Evolutionary conservation across 2,329 filamentous ascomycete species (phyloP).

Genomic region (Lecanicillium sp.): DNA sequence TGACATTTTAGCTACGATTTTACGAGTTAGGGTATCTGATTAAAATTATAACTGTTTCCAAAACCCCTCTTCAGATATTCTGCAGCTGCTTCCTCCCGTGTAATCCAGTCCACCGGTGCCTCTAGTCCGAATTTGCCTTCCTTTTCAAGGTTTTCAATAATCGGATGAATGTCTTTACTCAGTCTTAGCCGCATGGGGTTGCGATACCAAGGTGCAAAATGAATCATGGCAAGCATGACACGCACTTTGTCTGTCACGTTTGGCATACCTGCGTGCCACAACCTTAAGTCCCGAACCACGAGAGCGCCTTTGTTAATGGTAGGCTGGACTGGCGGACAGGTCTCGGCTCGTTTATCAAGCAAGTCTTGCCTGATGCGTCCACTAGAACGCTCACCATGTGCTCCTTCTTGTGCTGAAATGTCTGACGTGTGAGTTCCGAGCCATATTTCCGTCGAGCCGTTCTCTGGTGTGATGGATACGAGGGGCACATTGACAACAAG

Average conservation of each 20-base stretch:
- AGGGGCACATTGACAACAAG: constrained; percentile 46
- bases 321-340: constrained; percentile 40
- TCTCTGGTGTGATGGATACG: constrained; percentile 38
- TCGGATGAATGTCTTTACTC: constrained; percentile 36
- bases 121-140: constrained; percentile 30
- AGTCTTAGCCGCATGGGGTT: constrained; percentile 50
- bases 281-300: constrained; percentile 48
- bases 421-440: constrained; percentile 40
- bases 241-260: constrained; percentile 41
- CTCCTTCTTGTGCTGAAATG: constrained; percentile 34
- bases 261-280: constrained; percentile 58
- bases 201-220: constrained; percentile 49
- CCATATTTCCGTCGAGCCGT: constrained; percentile 53
- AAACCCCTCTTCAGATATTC: constrained; percentile 48
- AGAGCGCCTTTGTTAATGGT: constrained; percentile 44
- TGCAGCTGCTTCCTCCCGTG: constrained; percentile 29
- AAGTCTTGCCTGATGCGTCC: constrained; percentile 36
- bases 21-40: constrained; percentile 36
- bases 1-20: no score
- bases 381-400: constrained; percentile 43
- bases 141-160: constrained; percentile 35
- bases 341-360: constrained; percentile 26
- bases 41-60: constrained; percentile 55
- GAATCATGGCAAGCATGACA: constrained; percentile 53
- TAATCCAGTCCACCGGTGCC: constrained; percentile 41